Evolutionary conservation across 2,329 filamentous ascomycete genomes (phyloP).

Genomic region (Nectriaceae sp.): DNA sequence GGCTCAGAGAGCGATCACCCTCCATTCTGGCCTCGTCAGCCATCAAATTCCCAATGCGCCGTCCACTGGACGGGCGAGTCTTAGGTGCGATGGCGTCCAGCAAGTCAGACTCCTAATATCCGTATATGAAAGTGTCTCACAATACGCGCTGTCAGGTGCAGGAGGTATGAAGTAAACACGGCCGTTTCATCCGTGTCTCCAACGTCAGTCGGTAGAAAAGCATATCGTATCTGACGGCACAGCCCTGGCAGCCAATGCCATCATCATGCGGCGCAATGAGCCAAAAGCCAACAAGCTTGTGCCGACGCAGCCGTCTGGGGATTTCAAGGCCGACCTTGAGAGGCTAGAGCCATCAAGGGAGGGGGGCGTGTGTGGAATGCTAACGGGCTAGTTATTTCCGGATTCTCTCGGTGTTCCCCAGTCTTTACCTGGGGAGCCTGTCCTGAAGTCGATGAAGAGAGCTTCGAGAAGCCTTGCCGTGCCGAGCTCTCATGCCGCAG

Average conservation of each 20-base stretch:
- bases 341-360: background rate
- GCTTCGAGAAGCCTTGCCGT: too few relatives aligned
- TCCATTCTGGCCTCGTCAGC: conserved; percentile 18
- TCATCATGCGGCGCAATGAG: conserved; percentile 27
- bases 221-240: conserved; percentile 30
- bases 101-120: too few relatives aligned
- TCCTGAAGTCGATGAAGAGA: too few relatives aligned
- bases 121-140: too few relatives aligned
- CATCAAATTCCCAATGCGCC: background rate
- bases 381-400: conserved; percentile 19
- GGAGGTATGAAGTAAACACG: too few relatives aligned
- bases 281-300: conserved; percentile 19
- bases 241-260: conserved; percentile 19
- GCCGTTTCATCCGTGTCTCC: conserved; percentile 12
- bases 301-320: conserved; percentile 31
- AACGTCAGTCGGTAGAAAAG: conserved; percentile 20
- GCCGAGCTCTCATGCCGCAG: too few relatives aligned
- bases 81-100: conserved; percentile 3
- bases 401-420: conserved; percentile 5
- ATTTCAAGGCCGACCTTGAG: conserved; percentile 1
- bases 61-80: background rate
- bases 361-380: conserved; percentile 14
- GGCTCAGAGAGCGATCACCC: conserved; percentile 12
- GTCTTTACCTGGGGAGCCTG: background rate
- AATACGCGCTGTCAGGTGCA: too few relatives aligned